Percentiles rank a stretch among this genome's conserved stretches.
phyloP scores from a whole-genome alignment of 352 stramenopile genomes.

The Peronospora farinosa region DNA sequence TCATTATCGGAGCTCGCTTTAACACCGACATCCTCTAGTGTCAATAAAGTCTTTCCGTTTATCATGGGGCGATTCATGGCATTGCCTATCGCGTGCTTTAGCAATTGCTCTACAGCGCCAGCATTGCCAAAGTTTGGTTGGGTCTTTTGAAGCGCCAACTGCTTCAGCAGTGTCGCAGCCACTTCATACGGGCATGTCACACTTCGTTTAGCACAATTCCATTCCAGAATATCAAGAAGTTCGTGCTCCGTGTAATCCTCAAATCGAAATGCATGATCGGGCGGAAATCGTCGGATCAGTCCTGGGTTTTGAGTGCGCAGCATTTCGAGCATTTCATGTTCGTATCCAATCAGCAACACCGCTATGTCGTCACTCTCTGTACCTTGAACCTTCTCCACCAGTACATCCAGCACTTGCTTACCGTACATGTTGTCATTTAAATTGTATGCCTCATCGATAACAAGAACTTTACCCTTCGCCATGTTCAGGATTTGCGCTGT shows the following conservation, averaged over 20 bases:
- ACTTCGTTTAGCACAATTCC: constrained; percentile 43
- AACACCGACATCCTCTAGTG: constrained; percentile 50
- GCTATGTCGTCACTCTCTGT: constrained; percentile 84
- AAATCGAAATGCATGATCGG: constrained; percentile 87
- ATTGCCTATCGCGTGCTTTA: constrained; percentile 71
- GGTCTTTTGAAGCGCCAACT: constrained; percentile 59
- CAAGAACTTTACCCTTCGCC: constrained; percentile 84
- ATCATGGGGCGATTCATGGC: constrained; percentile 44
- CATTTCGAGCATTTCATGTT: constrained; percentile 88
- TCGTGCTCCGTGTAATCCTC: constrained; percentile 88
- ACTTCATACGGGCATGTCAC: constrained; percentile 50
- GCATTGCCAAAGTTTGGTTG: constrained; percentile 89
- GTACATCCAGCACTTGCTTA: constrained; percentile 76
- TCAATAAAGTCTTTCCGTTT: constrained; percentile 33
- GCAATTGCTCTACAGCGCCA: constrained; percentile 74
- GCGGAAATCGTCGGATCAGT: constrained; percentile 77
- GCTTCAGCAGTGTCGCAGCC: constrained; percentile 41
- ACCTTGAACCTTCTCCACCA: constrained; percentile 90
- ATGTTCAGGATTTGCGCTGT: constrained; percentile 77
- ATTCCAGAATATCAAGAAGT: constrained; percentile 67
- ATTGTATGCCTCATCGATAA: constrained; percentile 94
- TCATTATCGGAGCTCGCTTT: background rate
- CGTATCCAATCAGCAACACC: constrained; percentile 90
- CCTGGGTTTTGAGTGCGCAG: constrained; percentile 85
- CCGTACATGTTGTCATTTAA: constrained; percentile 64